These are phyloP conservation scores for Termitomyces bulborhizus DNA, from an alignment of 768 basidiomycete species.

Conservation along the genomic window DNA sequence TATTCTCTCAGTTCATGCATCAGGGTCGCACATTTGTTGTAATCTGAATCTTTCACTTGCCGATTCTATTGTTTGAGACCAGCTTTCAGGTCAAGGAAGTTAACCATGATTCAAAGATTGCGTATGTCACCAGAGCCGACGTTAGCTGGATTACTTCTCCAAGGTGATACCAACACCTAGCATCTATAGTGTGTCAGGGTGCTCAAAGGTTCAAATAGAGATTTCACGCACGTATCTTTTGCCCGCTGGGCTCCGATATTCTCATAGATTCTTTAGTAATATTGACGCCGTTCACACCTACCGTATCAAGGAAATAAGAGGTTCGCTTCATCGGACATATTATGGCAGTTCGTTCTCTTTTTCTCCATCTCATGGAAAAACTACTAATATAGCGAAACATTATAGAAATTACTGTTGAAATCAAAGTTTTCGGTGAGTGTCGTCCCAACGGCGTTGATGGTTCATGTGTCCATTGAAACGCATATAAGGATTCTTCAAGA, in stretches of 20 bases:
- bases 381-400: background rate
- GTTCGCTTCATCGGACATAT: constrained; percentile 48
- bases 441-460: background rate
- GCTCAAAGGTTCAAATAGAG: constrained; percentile 32
- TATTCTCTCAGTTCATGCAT: constrained; percentile 64
- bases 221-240: constrained; percentile 56
- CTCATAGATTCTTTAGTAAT: constrained; percentile 38
- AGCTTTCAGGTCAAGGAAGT: constrained; percentile 61
- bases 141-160: constrained; percentile 82
- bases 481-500: constrained; percentile 68
- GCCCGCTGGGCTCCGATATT: background rate
- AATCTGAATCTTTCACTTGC: constrained; percentile 13
- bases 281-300: constrained; percentile 73
- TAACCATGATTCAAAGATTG: constrained; percentile 71
- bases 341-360: constrained; percentile 58
- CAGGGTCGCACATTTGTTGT: constrained; percentile 82
- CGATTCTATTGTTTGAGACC: background rate
- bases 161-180: constrained; percentile 29
- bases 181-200: background rate
- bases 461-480: background rate
- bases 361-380: background rate
- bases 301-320: constrained; percentile 61
- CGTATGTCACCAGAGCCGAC: constrained; percentile 64
- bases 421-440: constrained; percentile 67
- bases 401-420: constrained; percentile 55